Base-by-base conservation (phyloP, 1,284 basidiomycete genomes). In the Mixia osmundae region DNA sequence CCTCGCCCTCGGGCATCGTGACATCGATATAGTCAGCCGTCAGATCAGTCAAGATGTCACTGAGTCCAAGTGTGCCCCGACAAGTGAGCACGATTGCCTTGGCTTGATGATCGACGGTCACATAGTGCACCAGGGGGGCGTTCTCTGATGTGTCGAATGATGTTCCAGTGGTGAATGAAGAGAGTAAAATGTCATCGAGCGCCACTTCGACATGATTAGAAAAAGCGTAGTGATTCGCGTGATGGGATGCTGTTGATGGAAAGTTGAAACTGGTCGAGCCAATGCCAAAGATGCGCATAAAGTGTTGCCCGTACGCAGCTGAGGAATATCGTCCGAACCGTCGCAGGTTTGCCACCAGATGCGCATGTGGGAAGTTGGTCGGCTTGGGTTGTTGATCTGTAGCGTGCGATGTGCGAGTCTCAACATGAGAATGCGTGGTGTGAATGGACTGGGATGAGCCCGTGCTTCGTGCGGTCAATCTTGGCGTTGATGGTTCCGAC, bases 41-140 rank as follows among this genome's bases (percentile, higher is more conserved):
- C 3, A 65, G 53, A 42, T 65, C 63, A 27, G 62, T 58, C n/a
- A 65, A 54, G 11, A 65, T 55, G 44, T 65, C 63, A 9, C 58
- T 60, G 1, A 65, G 50, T 1, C 59, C 56, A 24, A 65, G 52
- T 2, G 63, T 63, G 4, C 62, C 62, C 8, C 63, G 54, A 41
- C 62, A 65, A 10, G 61, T 61, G 11, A 56, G 52, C 15, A 45
- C 37, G 26, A 48, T 52, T 0, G 62, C 57, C 41, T 58, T 47
- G 15, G 55, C 42, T 2, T 50, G 47, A 39, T 64, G 61, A 39
- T 64, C 62, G 18, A 64, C 56, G 2, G 60, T 57, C 21, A 65
- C 54, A 39, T 57, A 61, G 46, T 59, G 56, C 9, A 61, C 57
- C 5, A 65, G 51, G 1, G 60, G 61, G 1, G 58, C 57, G 27